A percentile compares a stretch with the other conserved stretches of the same genome.
Conservation (phyloP, 129 eudicot species). For the Flaveria linearis region DNA sequence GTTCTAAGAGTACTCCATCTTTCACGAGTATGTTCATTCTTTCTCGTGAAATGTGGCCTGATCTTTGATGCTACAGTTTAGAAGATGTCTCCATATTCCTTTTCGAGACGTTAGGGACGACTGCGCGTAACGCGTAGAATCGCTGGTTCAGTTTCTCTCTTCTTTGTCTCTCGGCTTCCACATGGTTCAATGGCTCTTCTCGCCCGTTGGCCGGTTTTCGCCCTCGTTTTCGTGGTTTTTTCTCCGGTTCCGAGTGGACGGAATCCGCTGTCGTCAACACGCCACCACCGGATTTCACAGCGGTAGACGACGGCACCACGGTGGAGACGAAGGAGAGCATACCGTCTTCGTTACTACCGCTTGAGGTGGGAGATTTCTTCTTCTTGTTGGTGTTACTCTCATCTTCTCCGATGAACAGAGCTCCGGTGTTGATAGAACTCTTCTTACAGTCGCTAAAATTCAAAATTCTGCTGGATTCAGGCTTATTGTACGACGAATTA, state of each 20-base stretch:
- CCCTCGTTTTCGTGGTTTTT: conserved; percentile 83
- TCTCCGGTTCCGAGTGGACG: conserved; percentile 77
- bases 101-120: conserved; percentile 95
- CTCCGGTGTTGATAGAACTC: conserved; percentile 17
- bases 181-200: conserved; percentile 91
- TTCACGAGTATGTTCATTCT: too few species aligned
- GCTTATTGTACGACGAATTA: conserved; percentile 37
- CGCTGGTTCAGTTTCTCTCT: conserved; percentile 90
- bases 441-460: conserved; percentile 62
- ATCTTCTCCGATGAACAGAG: conserved; percentile 28
- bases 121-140: conserved; percentile 84
- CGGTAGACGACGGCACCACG: conserved; percentile 43
- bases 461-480: conserved; percentile 66
- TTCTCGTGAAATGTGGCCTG: too few species aligned
- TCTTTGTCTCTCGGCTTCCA: conserved; percentile 91
- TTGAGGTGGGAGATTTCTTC: conserved; percentile 55
- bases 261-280: conserved; percentile 49
- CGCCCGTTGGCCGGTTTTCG: conserved; percentile 95
- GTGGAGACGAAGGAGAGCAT: conserved; percentile 78
- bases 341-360: conserved; percentile 78
- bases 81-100: too few species aligned
- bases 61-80: too few species aligned
- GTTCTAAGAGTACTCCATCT: too few species aligned
- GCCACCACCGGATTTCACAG: conserved; percentile 52
- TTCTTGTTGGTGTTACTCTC: conserved; percentile 25